Percentiles rank a stretch among this genome's conserved stretches.
Evolutionary conservation across 2,329 filamentous ascomycete genomes (phyloP).

Genomic region (Aspergillus sp.): DNA sequence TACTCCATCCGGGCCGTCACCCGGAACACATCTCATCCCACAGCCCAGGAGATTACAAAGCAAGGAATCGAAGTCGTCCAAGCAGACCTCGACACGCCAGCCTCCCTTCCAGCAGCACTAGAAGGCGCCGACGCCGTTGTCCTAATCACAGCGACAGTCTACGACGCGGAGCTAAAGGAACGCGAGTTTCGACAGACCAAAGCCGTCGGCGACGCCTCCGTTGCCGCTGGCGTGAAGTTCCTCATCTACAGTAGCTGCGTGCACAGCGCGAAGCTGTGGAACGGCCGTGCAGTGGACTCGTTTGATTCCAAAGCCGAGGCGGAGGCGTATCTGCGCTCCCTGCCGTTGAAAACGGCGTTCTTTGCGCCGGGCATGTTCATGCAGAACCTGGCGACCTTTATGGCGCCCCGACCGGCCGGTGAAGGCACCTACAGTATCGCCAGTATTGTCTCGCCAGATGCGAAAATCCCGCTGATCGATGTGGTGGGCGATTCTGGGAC

Average conservation of each 20-base stretch:
- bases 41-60: slow-evolving; percentile 43
- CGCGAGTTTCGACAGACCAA: slow-evolving; percentile 24
- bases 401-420: slow-evolving; percentile 19
- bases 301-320: slow-evolving; percentile 59
- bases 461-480: slow-evolving; percentile 32
- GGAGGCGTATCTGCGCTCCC: slow-evolving; percentile 52
- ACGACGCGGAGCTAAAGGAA: slow-evolving; percentile 22
- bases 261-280: slow-evolving; percentile 22
- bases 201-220: slow-evolving; percentile 27
- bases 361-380: slow-evolving; percentile 56
- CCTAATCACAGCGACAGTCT: slow-evolving; percentile 13
- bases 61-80: slow-evolving; percentile 52
- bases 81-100: slow-evolving; percentile 51
- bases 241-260: slow-evolving; percentile 26
- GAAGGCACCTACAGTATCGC: slow-evolving; percentile 28
- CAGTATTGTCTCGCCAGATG: slow-evolving; percentile 15
- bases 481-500: slow-evolving; percentile 36
- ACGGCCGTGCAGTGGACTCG: slow-evolving; percentile 33
- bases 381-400: slow-evolving; percentile 42
- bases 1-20: slow-evolving; percentile 57
- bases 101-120: slow-evolving; percentile 35
- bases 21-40: slow-evolving; percentile 45
- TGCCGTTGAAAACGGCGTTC: slow-evolving; percentile 52
- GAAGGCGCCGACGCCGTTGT: slow-evolving; percentile 46
- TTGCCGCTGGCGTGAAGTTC: slow-evolving; percentile 24